Conservation (phyloP, 2,329 filamentous ascomycete genomes). For the Graphium sp. region DNA sequence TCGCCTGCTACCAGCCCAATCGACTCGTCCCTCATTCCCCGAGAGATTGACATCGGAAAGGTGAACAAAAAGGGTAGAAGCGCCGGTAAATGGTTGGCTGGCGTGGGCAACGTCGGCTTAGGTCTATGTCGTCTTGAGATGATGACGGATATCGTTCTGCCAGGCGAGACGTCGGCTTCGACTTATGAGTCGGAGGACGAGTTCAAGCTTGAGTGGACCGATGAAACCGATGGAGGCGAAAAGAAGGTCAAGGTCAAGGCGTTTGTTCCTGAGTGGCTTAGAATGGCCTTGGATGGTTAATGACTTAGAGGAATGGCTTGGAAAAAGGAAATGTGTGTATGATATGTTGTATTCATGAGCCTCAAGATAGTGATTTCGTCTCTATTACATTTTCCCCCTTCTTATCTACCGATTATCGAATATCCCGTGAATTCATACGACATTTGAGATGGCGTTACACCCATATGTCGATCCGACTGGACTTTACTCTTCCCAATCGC, state of each 20-base stretch:
- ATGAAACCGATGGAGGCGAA: conserved; percentile 19
- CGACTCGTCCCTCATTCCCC: conserved; percentile 20
- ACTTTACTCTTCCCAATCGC: too few relatives aligned
- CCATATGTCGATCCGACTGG: too few relatives aligned
- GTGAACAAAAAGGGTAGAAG: conserved; percentile 45
- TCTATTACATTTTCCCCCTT: too few relatives aligned
- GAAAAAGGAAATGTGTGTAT: conserved; percentile 1
- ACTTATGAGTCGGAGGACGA: conserved; percentile 44
- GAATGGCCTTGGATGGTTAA: conserved; percentile 17
- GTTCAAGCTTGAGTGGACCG: conserved; percentile 39
- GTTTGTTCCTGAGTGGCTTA: conserved; percentile 68
- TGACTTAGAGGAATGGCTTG: neutral
- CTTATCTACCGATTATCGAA: too few relatives aligned
- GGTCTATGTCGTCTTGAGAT: conserved; percentile 75
- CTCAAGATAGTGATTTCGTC: too few relatives aligned
- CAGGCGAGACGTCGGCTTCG: conserved; percentile 43
- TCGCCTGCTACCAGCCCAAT: conserved; percentile 12
- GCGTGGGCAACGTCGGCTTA: conserved; percentile 73
- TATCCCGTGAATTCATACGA: too few relatives aligned
- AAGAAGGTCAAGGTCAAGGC: conserved; percentile 47
- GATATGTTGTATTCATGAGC: too few relatives aligned
- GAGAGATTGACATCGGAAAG: conserved; percentile 30
- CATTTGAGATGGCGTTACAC: too few relatives aligned
- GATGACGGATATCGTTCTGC: conserved; percentile 69
- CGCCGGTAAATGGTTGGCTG: conserved; percentile 64